Conservation (phyloP, 73 alveolate species). For the Paramecium sexaurelia region DNA sequence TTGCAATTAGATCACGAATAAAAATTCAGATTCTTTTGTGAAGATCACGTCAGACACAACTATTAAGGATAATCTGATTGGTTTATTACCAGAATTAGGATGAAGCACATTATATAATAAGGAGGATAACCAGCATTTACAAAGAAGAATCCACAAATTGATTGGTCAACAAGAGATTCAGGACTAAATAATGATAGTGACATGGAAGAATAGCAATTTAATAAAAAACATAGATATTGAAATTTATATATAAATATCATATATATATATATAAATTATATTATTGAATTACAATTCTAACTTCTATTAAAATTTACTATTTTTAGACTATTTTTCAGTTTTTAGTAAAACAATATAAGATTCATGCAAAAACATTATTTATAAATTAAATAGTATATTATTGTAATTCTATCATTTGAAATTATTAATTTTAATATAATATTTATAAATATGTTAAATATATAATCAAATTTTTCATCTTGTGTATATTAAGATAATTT, state of each 20-base stretch:
- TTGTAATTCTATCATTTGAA: too few species aligned
- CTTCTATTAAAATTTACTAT: too few species aligned
- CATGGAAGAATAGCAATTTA: background rate
- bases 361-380: too few species aligned
- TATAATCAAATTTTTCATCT: too few species aligned
- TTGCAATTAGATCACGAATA: constrained; percentile 44
- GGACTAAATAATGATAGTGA: background rate
- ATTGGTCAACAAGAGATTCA: constrained; percentile 52
- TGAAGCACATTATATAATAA: constrained; percentile 51
- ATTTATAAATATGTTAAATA: too few species aligned
- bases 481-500: too few species aligned
- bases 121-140: constrained; percentile 63
- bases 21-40: constrained; percentile 59
- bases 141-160: constrained; percentile 26
- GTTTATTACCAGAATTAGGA: constrained; percentile 56
- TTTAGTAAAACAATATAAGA: too few species aligned
- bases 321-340: too few species aligned
- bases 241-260: background rate
- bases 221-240: background rate
- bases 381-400: too few species aligned
- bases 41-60: constrained; percentile 55
- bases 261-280: background rate
- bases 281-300: too few species aligned
- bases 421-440: too few species aligned
- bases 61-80: constrained; percentile 56